Base-by-base conservation (phyloP, 352 stramenopile genomes). In the Globisporangium uncinulatum region DNA sequence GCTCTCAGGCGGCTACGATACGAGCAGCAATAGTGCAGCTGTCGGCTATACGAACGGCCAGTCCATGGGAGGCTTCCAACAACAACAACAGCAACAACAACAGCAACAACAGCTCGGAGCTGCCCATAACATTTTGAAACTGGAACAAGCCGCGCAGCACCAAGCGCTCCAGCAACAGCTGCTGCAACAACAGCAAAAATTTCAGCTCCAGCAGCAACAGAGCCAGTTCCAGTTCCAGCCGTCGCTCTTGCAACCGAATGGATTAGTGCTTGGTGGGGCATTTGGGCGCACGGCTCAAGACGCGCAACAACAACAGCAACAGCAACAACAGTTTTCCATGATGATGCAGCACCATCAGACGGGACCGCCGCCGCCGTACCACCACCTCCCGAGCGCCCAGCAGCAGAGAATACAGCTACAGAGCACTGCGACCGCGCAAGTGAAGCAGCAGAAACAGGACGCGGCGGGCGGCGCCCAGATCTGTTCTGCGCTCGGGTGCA, bases 401-500 rank as follows among this genome's bases (percentile, higher is more conserved):
- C 72, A 78, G 41, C 76, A 76, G 50, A 59, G 56, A 53, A 68
- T 68, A 65, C 21, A 56, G 62, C 39, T 52, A 67, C 65, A 47
- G 44, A 56, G n/a, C 67, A 71, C 65, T 51, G 71, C 79, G 63
- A 63, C 71, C n/a, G 69, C 66, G 32, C 74, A 86, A 32, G 69
- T 68, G 32, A 83, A 82, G 58, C 80, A 87, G 60, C 67, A 77
- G 17, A 75, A 84, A 45, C 66, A 69, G 21, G 78, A 92, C 19
- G 62, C 66, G 3, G 70, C 75, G 24, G 70, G 75, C 9, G 69
- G 65, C n/a, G 65, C 62, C 1, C 81, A 87, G 62, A 73, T 92
- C 32, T 92, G 82, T 62, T 86, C 82, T 20, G 79, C 84, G 6
- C 62, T 89, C 17, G 84, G 84, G 15, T 94, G 84, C 68, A 89